Evolutionary conservation across 306 rosid genomes (phyloP).

Genomic region (Hippophae rhamnoides): DNA sequence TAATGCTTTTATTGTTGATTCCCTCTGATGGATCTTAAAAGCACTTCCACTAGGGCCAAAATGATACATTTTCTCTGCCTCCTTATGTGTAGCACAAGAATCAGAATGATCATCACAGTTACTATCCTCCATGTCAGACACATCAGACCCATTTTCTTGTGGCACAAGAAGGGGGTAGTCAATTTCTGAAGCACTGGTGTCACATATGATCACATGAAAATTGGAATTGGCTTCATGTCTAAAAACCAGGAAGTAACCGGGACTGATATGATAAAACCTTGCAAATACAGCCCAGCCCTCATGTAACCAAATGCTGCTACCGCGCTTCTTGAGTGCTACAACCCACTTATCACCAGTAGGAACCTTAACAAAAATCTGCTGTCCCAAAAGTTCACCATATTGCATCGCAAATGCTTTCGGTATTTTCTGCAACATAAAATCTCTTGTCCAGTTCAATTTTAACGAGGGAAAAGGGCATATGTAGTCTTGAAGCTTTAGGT

Average conservation of each 20-base stretch:
- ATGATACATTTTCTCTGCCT: neutral
- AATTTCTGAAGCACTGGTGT: slow-evolving; percentile 14
- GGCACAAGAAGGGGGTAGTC: slow-evolving; percentile 14
- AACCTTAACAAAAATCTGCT: neutral
- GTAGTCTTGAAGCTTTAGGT: too few relatives aligned
- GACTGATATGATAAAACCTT: neutral
- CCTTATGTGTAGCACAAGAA: neutral
- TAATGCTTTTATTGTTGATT: neutral
- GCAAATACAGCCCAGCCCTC: slow-evolving; percentile 24
- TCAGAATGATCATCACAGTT: neutral
- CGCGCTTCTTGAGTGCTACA: neutral
- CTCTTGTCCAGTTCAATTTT: too few relatives aligned
- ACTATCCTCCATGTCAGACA: neutral
- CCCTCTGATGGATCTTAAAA: neutral
- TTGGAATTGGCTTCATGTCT: slow-evolving; percentile 17
- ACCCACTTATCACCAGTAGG: slow-evolving; percentile 14
- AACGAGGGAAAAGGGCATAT: too few relatives aligned
- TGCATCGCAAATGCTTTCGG: slow-evolving; percentile 9
- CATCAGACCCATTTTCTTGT: neutral
- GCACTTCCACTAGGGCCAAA: neutral
- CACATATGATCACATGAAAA: slow-evolving; percentile 22
- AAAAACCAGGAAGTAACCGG: slow-evolving; percentile 5
- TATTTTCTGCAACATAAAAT: neutral
- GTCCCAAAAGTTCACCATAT: neutral
- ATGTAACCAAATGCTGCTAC: slow-evolving; percentile 8